Percentiles rank a stretch among this genome's conserved stretches.
phyloP scores from a whole-genome alignment of 345 rosid species.

The Iberis pinnata region DNA sequence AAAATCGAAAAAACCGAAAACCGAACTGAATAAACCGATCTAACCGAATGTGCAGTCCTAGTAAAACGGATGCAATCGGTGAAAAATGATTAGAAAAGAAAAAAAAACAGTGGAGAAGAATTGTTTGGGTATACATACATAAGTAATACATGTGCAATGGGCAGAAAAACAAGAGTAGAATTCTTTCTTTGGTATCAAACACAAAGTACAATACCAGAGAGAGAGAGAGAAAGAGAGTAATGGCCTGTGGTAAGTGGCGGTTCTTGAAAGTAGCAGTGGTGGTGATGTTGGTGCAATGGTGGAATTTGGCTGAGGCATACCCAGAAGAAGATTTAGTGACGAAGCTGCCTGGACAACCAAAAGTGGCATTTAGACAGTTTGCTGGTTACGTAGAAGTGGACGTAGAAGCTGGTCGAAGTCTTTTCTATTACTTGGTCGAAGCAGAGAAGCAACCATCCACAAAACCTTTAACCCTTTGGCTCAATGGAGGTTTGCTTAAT shows the following conservation, averaged over 20 bases:
- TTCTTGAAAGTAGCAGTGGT: slow-evolving; percentile 27
- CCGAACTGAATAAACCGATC: too few relatives aligned
- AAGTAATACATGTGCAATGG: slow-evolving; percentile 15
- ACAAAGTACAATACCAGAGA: too few relatives aligned
- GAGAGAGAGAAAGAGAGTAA: neutral
- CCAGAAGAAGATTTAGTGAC: slow-evolving; percentile 73
- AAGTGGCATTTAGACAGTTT: slow-evolving; percentile 63
- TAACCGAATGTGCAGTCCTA: too few relatives aligned
- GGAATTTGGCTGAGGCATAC: slow-evolving; percentile 35
- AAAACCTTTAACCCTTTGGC: slow-evolving; percentile 86
- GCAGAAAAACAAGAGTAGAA: too few relatives aligned
- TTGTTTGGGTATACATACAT: slow-evolving; percentile 4
- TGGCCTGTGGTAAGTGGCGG: slow-evolving; percentile 32
- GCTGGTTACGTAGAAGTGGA: slow-evolving; percentile 85
- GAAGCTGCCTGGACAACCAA: slow-evolving; percentile 71
- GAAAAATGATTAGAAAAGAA: too few relatives aligned
- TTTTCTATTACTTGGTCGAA: slow-evolving; percentile 90
- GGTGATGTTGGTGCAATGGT: slow-evolving; percentile 20
- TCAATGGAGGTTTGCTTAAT: slow-evolving; percentile 77
- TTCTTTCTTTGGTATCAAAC: too few relatives aligned
- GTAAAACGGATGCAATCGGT: too few relatives aligned
- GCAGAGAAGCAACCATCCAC: slow-evolving; percentile 52
- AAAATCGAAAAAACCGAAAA: too few relatives aligned
- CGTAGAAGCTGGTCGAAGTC: slow-evolving; percentile 60
- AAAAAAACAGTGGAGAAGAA: neutral